Base-by-base conservation (phyloP, 306 rosid genomes). In the Prunus persica region DNA sequence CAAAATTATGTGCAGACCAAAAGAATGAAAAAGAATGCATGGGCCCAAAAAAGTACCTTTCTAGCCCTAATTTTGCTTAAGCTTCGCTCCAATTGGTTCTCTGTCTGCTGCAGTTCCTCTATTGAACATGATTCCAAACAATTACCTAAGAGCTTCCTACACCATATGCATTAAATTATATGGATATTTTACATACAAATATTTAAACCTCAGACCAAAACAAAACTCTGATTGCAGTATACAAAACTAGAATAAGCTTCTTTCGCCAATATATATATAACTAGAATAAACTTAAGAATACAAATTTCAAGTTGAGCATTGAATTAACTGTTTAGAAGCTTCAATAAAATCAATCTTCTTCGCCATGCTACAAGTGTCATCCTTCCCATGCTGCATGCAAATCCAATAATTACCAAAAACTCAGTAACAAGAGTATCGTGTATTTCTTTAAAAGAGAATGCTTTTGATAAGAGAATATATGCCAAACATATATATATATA, bases 131-230 rank as follows among this genome's bases (percentile, higher is more conserved):
- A 60, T 32, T 87, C 97, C 91, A 95, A 73, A 50, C 82, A 85
- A 72, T 88, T 85, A 75, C 99, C 97, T 82, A 89, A 27, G 15
- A 95, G 87, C 91, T 82, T 95, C 87, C 99, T 95, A 72, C 76
- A 76, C 70, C 64, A 45, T 45, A 19, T 47, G 47, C 41, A 47
- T 38, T 38, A 38, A 38, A 38, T 38, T 38, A 34, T 34, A 34
- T 34, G 41, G 41, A 34, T 34, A 34, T 5, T 34, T 34, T 34
- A 34, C 4, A 34, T 6, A 34, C 41, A 22, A 24, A 14, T 27
- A 58, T 58, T 58, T 58, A 24, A 58, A 24, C 27, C 64, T 24
- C 64, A 2, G 4, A 63, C 45, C 24, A 64, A 64, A 64, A 62
- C 5, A 43, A 62, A 62, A 28, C 28, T 58, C 64, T 58, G 32